These are phyloP conservation scores for Penicillium hordei DNA, from an alignment of 2,329 filamentous ascomycete species.

Conservation along the genomic window DNA sequence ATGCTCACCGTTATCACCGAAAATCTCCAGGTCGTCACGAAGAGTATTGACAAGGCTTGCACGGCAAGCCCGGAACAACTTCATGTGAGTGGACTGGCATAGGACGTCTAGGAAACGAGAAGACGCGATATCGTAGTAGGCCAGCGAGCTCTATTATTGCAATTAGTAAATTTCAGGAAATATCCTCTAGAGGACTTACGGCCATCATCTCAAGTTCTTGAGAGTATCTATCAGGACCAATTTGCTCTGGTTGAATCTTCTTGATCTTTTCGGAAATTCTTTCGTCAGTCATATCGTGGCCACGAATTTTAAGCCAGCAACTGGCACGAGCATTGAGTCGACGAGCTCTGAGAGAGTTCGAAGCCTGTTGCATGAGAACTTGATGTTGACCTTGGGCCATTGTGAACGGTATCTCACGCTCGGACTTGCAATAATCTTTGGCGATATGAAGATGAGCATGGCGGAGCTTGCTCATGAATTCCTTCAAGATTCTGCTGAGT, in stretches of 20 bases:
- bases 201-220: slow-evolving; percentile 46
- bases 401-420: slow-evolving; percentile 58
- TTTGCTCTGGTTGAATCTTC: slow-evolving; percentile 27
- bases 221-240: slow-evolving; percentile 36
- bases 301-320: slow-evolving; percentile 14
- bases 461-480: slow-evolving; percentile 49
- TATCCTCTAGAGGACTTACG: slow-evolving; percentile 27
- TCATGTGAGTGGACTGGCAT: slow-evolving; percentile 39
- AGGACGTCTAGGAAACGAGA: slow-evolving; percentile 41
- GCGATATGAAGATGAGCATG: slow-evolving; percentile 44
- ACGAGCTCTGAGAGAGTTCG: slow-evolving; percentile 11
- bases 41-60: slow-evolving; percentile 33
- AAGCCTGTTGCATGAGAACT: slow-evolving; percentile 17
- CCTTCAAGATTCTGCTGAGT: slow-evolving; percentile 43
- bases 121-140: slow-evolving; percentile 43
- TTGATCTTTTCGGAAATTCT: slow-evolving; percentile 21
- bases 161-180: slow-evolving; percentile 6
- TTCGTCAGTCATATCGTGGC: slow-evolving; percentile 15
- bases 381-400: slow-evolving; percentile 39
- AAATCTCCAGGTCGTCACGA: slow-evolving; percentile 31
- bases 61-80: slow-evolving; percentile 38
- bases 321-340: slow-evolving; percentile 24
- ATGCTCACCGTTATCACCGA: slow-evolving; percentile 34
- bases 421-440: slow-evolving; percentile 54
- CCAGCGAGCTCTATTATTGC: slow-evolving; percentile 32